Evolutionary conservation across 225 moss, liverwort and hornwort species (phyloP), one percentile per base, ranked within the genome.

Genomic region (Anthoceros angustus): DNA sequence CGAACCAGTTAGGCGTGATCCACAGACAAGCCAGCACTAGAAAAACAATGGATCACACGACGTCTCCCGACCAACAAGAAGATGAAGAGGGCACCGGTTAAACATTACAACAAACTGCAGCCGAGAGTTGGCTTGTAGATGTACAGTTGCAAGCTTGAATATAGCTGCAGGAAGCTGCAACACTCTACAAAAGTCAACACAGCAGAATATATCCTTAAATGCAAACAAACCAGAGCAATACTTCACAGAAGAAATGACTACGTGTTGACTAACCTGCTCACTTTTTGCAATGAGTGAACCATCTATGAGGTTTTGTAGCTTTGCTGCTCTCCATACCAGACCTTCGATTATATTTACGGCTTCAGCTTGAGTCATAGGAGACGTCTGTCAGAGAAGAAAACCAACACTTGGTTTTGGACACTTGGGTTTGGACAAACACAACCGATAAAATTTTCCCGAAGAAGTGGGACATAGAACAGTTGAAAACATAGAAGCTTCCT

Each of bases 161-260:
- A 99, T 89, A 62, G 98, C 98, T 39, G 98, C 92, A 42, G 98
- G 98, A 69, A 99, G 83, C 98, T 99, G 87, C 72, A 79, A 76
- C 14, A 39, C 12, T 40, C 66, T 2, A 24, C 66, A 8, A 14
- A 21, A 2, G 12, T 24, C 8, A 38, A 25, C 21, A 23, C 12
- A 63, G 11, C 63, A 63, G 63, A 63, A 7, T 63, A 14, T 8
- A 63, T 14, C 12, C 63, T 23, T 12, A 63, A 63, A 23, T 14
- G 63, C 16, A 63, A 32, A 32, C 32, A 32, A 1, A 4, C 32
- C 32, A 32, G 32, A 32, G 32, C 32, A 32, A 32, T 32, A 32
- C 32, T 4, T 32, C 32, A 1, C 32, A 1, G 2, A 32, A 32
- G 10, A 24, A 24, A 20, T 7, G 32, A 12, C 10, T 24, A 3